Evolutionary conservation across 73 alveolate genomes (phyloP), one percentile per base, ranked within the genome.

Genomic region (Strombidium stylifer): DNA sequence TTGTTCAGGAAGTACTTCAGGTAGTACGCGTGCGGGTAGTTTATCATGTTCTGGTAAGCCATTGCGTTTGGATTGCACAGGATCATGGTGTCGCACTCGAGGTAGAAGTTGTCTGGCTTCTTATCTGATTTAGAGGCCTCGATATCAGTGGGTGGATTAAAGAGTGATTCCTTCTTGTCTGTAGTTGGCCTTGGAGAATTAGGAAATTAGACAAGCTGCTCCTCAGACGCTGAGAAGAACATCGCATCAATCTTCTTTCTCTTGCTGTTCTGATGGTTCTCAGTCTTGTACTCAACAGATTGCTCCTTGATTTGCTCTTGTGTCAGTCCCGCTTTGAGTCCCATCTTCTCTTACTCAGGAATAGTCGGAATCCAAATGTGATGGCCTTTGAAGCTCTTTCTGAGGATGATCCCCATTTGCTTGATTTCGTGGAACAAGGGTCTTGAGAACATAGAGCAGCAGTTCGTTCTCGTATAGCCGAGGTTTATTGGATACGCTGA

Each of bases 41-140:
- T 79, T 25, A 79, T 84, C 90, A 79, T 79, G 28, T 79, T 71
- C 65, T 91, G 87, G 46, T 87, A 91, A 61, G 69, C 71, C 45
- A 92, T 83, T 24, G 96, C 98, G 84, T 91, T 91, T 3, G 98
- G 98, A 69, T 87, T 87, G 79, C 96, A 91, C 46, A 91, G 45
- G 8, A 91, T 78, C 46, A 91, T 72, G 10, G 95, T 80, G n/a
- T n/a, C n/a, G n/a, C n/a, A n/a, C n/a, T n/a, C n/a, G 2, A 94
- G 93, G 37, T 59, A 16, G 19, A 12, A 24, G 41, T 64, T 64
- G 31, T 64, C 41, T 30, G 19, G 21, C 19, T 4, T 0, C 21
- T 44, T 54, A 4, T 6, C 8, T 28, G 36, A 14, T 40, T 64
- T 59, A 44, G 41, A 35, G 5, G 10, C 4, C 42, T 4, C 4